Conservation (phyloP, 2,329 filamentous ascomycete species). For the Ceratocystis cubensis region DNA sequence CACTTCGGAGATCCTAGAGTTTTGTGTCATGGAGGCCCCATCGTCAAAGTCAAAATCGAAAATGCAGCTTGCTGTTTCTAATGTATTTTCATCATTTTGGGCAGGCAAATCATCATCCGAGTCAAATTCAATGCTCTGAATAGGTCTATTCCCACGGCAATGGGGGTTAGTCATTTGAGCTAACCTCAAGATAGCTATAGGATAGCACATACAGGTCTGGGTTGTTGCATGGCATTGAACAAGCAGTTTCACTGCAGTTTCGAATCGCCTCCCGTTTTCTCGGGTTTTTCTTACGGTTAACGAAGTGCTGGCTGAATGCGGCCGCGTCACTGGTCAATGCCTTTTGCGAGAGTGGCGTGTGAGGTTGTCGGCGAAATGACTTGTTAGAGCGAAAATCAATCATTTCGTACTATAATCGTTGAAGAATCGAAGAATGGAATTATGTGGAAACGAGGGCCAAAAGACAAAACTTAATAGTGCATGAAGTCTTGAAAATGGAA, state of each 20-base stretch:
- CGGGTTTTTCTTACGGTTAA: not conserved
- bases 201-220: conserved; percentile 1
- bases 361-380: not conserved
- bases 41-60: conserved; percentile 18
- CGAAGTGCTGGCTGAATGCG: conserved; percentile 10
- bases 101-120: not conserved
- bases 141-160: not conserved
- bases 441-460: not conserved
- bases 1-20: not conserved
- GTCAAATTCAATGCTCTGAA: conserved; percentile 11
- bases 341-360: not conserved
- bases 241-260: not conserved
- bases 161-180: not conserved
- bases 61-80: not conserved
- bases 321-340: not conserved
- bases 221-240: not conserved
- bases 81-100: not conserved
- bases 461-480: not conserved
- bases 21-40: not conserved
- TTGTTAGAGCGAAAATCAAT: not conserved
- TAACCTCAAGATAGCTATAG: not conserved
- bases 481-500: not conserved
- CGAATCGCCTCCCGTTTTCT: not conserved
- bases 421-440: not conserved
- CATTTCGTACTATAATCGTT: not conserved